A percentile compares a stretch with the other conserved stretches of the same genome.
Evolutionary conservation across 2,329 filamentous ascomycete genomes (phyloP).

Genomic region (Lasiodiplodia sp.): DNA sequence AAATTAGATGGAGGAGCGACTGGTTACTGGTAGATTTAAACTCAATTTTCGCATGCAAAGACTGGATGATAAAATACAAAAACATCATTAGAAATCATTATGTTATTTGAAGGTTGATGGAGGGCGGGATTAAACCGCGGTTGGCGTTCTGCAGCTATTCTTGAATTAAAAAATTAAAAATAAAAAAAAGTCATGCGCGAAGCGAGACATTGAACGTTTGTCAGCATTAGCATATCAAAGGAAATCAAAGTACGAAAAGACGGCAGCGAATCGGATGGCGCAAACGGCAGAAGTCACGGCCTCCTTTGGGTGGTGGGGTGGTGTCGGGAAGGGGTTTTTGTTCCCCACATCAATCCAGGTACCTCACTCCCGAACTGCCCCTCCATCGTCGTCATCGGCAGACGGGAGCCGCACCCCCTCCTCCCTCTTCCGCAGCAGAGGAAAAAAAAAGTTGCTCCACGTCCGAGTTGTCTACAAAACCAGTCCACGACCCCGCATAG

Average conservation of each 20-base stretch:
- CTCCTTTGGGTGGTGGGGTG: not conserved
- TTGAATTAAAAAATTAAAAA: not conserved
- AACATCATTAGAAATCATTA: no score
- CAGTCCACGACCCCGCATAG: not conserved
- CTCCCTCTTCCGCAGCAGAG: not conserved
- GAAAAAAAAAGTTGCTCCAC: not conserved
- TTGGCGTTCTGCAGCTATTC: not conserved
- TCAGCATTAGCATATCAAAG: not conserved
- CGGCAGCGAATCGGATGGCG: not conserved
- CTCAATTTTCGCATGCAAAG: no score
- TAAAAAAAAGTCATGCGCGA: not conserved
- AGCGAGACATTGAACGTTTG: not conserved
- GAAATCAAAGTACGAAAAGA: not conserved
- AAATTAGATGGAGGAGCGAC: no score
- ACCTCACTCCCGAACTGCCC: not conserved
- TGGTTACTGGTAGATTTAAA: no score
- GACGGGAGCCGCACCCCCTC: not conserved
- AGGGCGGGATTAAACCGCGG: no score
- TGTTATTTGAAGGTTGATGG: no score
- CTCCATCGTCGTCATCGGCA: conserved; percentile 4
- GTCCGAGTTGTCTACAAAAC: not conserved
- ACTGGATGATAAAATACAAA: no score
- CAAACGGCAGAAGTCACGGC: not conserved
- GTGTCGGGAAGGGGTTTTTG: not conserved
- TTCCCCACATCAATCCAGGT: conserved; percentile 9